Evolutionary conservation across 805 yeast genomes (phyloP).

Genomic region (Metschnikowia hibisci): DNA sequence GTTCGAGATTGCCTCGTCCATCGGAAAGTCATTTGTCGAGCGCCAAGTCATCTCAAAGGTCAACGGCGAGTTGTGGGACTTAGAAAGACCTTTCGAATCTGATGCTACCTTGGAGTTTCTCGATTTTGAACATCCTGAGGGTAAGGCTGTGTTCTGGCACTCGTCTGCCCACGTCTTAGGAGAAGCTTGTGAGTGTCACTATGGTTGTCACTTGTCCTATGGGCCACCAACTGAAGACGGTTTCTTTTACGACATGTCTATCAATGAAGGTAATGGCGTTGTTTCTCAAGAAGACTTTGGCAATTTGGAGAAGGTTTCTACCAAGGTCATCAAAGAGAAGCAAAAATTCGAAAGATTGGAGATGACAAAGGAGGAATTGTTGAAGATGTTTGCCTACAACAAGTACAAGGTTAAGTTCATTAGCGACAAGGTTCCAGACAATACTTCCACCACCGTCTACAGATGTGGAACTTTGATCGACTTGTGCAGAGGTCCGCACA

Average conservation of each 20-base stretch:
- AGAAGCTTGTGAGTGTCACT: slow-evolving; percentile 95
- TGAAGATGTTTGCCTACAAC: slow-evolving; percentile 92
- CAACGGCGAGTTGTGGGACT: slow-evolving; percentile 86
- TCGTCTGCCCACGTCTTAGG: slow-evolving; percentile 98
- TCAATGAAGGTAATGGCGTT: slow-evolving; percentile 62
- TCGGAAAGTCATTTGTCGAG: slow-evolving; percentile 84
- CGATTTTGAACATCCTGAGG: slow-evolving; percentile 92
- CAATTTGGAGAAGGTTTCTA: slow-evolving; percentile 78
- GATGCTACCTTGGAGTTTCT: slow-evolving; percentile 70
- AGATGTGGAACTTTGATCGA: slow-evolving; percentile 97
- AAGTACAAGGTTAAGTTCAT: slow-evolving; percentile 91
- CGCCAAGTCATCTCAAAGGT: slow-evolving; percentile 90
- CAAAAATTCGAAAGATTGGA: slow-evolving; percentile 93
- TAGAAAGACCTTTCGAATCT: slow-evolving; percentile 86
- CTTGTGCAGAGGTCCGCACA: slow-evolving; percentile 96
- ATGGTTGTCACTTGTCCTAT: slow-evolving; percentile 79
- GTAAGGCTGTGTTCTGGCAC: slow-evolving; percentile 96
- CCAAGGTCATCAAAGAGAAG: slow-evolving; percentile 88
- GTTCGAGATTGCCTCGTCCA: slow-evolving; percentile 72
- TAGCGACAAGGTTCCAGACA: slow-evolving; percentile 87
- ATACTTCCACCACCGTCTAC: slow-evolving; percentile 92
- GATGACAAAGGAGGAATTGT: slow-evolving; percentile 84
- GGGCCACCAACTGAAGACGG: slow-evolving; percentile 99
- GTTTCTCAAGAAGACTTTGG: slow-evolving; percentile 82
- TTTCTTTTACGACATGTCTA: slow-evolving; percentile 93